These are phyloP conservation scores for Monosporozyma solicola DNA, from an alignment of 805 yeast genomes.

Conservation along the genomic window DNA sequence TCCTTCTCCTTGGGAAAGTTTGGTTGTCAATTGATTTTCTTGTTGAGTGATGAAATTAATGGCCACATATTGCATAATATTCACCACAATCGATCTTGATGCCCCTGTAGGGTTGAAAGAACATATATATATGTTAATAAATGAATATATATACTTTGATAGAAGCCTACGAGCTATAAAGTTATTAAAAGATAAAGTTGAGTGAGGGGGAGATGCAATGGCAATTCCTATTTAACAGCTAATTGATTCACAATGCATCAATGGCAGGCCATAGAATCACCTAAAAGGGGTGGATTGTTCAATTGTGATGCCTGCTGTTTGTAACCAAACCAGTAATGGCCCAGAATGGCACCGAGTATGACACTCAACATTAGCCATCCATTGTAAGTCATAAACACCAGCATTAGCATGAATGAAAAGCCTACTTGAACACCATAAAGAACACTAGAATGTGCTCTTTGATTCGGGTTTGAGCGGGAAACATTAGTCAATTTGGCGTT, in stretches of 20 bases:
- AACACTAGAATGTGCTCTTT: constrained; percentile 26
- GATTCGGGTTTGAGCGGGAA: background rate
- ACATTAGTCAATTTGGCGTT: background rate
- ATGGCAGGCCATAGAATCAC: constrained; percentile 1
- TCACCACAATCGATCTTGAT: no score
- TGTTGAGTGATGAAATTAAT: background rate
- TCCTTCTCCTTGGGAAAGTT: no score
- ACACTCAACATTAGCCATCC: constrained; percentile 78
- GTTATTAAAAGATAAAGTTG: no score
- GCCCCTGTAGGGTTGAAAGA: background rate
- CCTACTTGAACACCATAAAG: constrained; percentile 59
- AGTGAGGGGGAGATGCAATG: background rate
- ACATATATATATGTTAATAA: background rate
- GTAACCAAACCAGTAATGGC: constrained; percentile 38
- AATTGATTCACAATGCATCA: background rate
- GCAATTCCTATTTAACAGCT: background rate
- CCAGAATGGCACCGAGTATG: constrained; percentile 61
- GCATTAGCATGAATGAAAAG: constrained; percentile 64
- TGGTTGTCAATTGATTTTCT: background rate
- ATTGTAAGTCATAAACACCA: constrained; percentile 79
- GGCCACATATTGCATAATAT: no score
- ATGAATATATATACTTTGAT: background rate
- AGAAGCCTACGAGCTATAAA: background rate
- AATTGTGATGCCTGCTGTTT: background rate
- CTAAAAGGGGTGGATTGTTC: background rate